A percentile compares a stretch with the other conserved stretches of the same genome.
Evolutionary conservation across 2,329 filamentous ascomycete genomes (phyloP).

Genomic region (Conoideocrella luteorostrata): DNA sequence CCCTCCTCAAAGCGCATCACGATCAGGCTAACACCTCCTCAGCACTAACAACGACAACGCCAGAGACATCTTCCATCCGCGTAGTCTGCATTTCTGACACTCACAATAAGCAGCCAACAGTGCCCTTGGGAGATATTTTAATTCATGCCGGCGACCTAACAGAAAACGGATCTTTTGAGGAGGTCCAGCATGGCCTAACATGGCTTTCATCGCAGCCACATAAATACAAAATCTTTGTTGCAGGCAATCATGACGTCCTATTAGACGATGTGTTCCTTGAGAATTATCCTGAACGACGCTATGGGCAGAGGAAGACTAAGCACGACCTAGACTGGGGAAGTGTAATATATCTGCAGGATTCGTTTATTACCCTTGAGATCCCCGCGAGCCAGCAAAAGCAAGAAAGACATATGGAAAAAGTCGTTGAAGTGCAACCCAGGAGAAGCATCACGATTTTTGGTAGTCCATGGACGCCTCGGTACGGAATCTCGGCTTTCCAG

Average conservation of each 20-base stretch:
- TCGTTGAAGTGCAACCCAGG: neutral
- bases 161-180: conserved; percentile 33
- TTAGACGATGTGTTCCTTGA: conserved; percentile 18
- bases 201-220: conserved; percentile 37
- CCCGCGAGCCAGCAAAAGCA: neutral
- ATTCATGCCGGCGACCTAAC: conserved; percentile 45
- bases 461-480: conserved; percentile 18
- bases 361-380: conserved; percentile 8
- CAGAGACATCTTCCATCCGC: conserved; percentile 9
- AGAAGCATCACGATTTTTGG: conserved; percentile 15
- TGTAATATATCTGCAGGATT: conserved; percentile 17
- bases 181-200: conserved; percentile 30
- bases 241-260: conserved; percentile 39
- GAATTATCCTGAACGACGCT: conserved; percentile 11
- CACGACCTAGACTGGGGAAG: conserved; percentile 16
- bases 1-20: neutral
- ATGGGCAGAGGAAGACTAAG: conserved; percentile 9
- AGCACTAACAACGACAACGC: neutral
- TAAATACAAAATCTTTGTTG: conserved; percentile 36
- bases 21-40: neutral
- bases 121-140: conserved; percentile 38
- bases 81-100: conserved; percentile 40
- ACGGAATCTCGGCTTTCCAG: conserved; percentile 20
- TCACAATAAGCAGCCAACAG: conserved; percentile 28
- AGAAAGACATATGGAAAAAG: neutral